A percentile compares a stretch with the other conserved stretches of the same genome.
phyloP scores from a whole-genome alignment of 108 stramenopile species.

The Nannochloropsis gaditana region DNA sequence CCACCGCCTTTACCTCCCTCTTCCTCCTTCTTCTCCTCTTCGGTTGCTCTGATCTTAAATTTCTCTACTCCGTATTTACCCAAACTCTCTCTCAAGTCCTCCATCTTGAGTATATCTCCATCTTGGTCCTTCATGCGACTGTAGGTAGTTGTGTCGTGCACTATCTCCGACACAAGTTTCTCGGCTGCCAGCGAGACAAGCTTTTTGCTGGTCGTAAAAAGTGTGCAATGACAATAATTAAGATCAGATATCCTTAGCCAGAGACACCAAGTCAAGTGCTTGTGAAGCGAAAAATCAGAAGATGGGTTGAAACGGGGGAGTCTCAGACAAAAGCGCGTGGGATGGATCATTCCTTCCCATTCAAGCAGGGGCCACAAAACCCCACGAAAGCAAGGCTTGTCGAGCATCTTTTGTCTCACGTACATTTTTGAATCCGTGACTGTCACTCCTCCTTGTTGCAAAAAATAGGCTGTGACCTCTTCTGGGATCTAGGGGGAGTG shows the following conservation, averaged over 20 bases:
- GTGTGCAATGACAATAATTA: neutral
- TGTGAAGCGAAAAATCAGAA: neutral
- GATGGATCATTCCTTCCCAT: neutral
- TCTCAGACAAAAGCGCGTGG: neutral
- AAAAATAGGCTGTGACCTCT: slow-evolving; percentile 16
- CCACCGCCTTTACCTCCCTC: neutral
- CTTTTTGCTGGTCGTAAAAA: neutral
- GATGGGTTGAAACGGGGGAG: neutral
- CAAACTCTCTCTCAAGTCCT: neutral
- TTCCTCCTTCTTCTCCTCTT: neutral
- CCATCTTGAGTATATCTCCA: slow-evolving; percentile 17
- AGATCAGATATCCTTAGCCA: neutral
- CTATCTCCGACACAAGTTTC: neutral
- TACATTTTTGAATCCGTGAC: neutral
- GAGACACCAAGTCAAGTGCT: neutral
- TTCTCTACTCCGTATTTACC: neutral
- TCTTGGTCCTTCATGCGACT: neutral
- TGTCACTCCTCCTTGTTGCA: neutral
- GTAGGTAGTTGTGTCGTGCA: slow-evolving; percentile 10
- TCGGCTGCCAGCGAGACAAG: slow-evolving; percentile 9
- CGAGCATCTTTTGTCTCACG: neutral
- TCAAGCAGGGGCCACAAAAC: too few species aligned
- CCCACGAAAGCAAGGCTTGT: too few species aligned
- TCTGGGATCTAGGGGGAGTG: neutral
- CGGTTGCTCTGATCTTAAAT: neutral